Evolutionary conservation across 1,284 basidiomycete genomes (phyloP).

Genomic region (Xerocomus minutiporus): DNA sequence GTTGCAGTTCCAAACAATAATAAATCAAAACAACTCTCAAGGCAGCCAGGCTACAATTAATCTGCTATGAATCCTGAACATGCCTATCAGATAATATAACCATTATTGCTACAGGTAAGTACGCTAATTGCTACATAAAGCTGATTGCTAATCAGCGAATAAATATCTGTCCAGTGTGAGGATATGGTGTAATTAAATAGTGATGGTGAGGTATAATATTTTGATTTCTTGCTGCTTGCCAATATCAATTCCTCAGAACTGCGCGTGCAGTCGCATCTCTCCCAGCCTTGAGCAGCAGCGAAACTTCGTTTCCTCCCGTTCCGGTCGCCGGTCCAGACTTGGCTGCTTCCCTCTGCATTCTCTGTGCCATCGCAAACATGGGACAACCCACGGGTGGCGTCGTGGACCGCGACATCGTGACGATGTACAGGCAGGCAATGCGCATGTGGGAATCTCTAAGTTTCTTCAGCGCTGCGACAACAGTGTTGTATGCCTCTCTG

Average conservation of each 20-base stretch:
- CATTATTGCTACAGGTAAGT: constrained; percentile 22
- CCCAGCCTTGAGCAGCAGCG: constrained; percentile 79
- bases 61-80: not conserved
- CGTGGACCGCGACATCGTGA: constrained; percentile 63
- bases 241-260: constrained; percentile 34
- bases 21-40: not conserved
- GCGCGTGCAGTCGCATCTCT: constrained; percentile 82
- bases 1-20: not conserved
- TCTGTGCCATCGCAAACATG: constrained; percentile 51
- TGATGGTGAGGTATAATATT: constrained; percentile 7
- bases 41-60: not conserved
- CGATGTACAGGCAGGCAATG: constrained; percentile 82
- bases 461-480: constrained; percentile 72
- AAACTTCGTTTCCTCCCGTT: constrained; percentile 84
- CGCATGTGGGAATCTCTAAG: constrained; percentile 87
- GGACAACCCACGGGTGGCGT: constrained; percentile 46
- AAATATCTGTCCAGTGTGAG: constrained; percentile 20
- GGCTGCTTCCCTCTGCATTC: constrained; percentile 40
- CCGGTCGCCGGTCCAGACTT: constrained; percentile 58
- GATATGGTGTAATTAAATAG: constrained; percentile 6
- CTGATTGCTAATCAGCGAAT: constrained; percentile 15
- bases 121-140: constrained; percentile 30
- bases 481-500: constrained; percentile 73
- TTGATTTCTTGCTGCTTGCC: not conserved
- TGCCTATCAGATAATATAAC: not conserved